Conservation (phyloP, 2,329 filamentous ascomycete genomes). For the Monilinia laxa region DNA sequence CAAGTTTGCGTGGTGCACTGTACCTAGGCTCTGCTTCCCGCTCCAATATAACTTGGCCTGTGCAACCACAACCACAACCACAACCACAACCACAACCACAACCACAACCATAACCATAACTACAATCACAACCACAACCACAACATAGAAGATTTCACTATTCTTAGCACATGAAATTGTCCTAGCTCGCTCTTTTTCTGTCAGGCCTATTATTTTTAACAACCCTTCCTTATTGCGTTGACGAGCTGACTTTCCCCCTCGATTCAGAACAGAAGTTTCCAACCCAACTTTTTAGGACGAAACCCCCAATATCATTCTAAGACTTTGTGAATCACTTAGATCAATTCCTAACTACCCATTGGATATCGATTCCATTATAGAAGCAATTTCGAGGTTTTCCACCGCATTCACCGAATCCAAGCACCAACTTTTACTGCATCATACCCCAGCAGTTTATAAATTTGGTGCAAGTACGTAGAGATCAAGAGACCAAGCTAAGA, state of each 20-base stretch:
- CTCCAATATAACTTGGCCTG: constrained; percentile 19
- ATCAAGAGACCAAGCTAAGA: constrained; percentile 12
- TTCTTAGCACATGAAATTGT: not conserved
- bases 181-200: not conserved
- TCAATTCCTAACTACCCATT: not conserved
- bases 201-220: constrained; percentile 13
- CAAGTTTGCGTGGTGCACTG: constrained; percentile 18
- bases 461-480: constrained; percentile 17
- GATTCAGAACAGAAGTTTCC: constrained; percentile 6
- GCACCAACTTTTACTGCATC: constrained; percentile 4
- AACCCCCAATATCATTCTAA: not conserved
- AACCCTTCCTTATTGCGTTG: constrained; percentile 1
- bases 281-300: not conserved
- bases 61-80: constrained; percentile 1
- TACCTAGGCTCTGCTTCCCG: constrained; percentile 16
- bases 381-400: not conserved
- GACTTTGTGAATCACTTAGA: not conserved
- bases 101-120: not conserved
- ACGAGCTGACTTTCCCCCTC: constrained; percentile 5
- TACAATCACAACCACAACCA: constrained; percentile 9
- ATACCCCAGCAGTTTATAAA: constrained; percentile 4
- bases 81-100: not conserved
- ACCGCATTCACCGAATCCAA: constrained; percentile 11
- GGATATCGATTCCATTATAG: not conserved
- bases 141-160: constrained; percentile 14